Evolutionary conservation across 768 basidiomycete genomes (phyloP).

Genomic region (Hysterangium stoloniferum): DNA sequence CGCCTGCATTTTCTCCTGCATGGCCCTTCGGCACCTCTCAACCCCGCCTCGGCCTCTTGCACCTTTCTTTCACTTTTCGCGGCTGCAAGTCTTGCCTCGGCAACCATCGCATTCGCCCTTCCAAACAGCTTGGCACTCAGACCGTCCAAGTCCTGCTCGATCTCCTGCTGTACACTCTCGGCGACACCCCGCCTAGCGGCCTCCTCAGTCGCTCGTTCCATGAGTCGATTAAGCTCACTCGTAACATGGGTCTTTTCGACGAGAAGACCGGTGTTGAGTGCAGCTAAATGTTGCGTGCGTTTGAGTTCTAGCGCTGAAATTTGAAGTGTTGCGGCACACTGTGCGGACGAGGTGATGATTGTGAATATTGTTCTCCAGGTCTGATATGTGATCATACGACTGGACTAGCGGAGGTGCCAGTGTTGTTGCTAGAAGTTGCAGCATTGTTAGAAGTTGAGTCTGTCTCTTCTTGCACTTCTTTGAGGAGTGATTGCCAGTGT

Average conservation of each 20-base stretch:
- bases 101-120: conserved; percentile 98
- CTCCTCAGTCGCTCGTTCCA: conserved; percentile 94
- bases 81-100: conserved; percentile 66
- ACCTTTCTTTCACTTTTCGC: conserved; percentile 62
- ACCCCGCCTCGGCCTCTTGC: conserved; percentile 64
- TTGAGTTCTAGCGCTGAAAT: conserved; percentile 79
- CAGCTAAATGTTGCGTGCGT: conserved; percentile 78
- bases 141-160: conserved; percentile 93
- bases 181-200: conserved; percentile 87
- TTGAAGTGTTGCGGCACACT: conserved; percentile 54
- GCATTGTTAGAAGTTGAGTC: no score
- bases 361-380: conserved; percentile 87
- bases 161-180: conserved; percentile 69
- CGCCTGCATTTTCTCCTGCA: conserved; percentile 81
- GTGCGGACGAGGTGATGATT: conserved; percentile 48
- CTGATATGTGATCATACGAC: conserved; percentile 86
- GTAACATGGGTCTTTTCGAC: conserved; percentile 91
- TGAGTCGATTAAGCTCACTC: conserved; percentile 82
- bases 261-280: conserved; percentile 82
- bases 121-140: conserved; percentile 85
- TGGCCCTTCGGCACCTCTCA: conserved; percentile 80
- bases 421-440: no score
- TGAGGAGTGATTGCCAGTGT: no score
- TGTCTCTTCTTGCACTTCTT: no score
- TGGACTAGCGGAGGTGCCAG: no score